Evolutionary conservation across 371 early-diverging fungal genomes (phyloP), one percentile per base, ranked within the genome.

Genomic region (Smittium culicis): DNA sequence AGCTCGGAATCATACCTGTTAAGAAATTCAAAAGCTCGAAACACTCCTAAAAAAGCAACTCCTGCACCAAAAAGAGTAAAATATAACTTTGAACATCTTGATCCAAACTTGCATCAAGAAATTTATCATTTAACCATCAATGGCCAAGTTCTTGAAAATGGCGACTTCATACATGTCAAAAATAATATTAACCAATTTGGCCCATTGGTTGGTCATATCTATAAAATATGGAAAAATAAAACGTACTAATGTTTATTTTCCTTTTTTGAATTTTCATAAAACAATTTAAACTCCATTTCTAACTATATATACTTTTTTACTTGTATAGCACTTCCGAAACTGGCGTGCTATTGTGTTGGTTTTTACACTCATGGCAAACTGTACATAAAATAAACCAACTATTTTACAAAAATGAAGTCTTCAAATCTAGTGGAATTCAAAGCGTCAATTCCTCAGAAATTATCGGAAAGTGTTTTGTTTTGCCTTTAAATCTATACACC

Each of bases 391-490:
- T 59, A 5, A 64, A 35, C 35, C 27, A 64, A 33, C 24, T 33
- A 64, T 64, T 64, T n/a, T 64, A 64, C 33, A 54, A 35, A 64
- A 64, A 64, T n/a, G 64, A 64, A 33, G 64, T 64, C 27, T 64
- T 64, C n/a, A 64, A 64, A 59, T 54, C 64, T 16, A 64, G 29
- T 16, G 33, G 28, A 11, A 16, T 64, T 16, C 28, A 35, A 24
- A 64, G 33, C 16, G 33, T 64, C 27, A n/a, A n/a, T 16, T 30
- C 34, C n/a, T 54, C 64, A 14, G 34, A 64, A 29, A 64, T 64
- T 54, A 25, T 59, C 33, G 64, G 34, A 27, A 64, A 64, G 34
- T 64, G 64, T 28, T 30, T 64, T 34, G 64, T 64, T 3, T n/a
- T 30, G 5, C 31, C 28, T 11, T 5, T n/a, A 11, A 64, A 64